These are phyloP conservation scores for Ceratocystis alfenasii DNA, from an alignment of 2,329 filamentous ascomycete genomes.

Conservation along the genomic window DNA sequence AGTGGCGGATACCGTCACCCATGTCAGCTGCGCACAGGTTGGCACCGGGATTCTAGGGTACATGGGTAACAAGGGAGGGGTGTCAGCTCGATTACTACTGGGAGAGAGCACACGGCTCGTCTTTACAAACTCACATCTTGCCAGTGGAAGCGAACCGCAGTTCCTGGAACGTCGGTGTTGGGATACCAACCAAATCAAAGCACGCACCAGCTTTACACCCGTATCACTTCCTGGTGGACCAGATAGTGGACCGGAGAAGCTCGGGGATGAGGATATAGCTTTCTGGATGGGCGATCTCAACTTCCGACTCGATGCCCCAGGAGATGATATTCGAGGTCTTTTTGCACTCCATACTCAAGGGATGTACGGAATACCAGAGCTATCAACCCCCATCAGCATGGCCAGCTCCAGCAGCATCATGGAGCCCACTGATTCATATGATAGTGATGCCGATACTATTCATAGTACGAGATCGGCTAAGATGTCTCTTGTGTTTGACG, in stretches of 20 bases:
- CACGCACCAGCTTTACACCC: constrained; percentile 66
- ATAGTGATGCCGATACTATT: constrained; percentile 23
- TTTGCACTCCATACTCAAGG: constrained; percentile 72
- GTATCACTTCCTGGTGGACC: constrained; percentile 53
- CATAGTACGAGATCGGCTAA: constrained; percentile 19
- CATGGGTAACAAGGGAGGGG: constrained; percentile 90
- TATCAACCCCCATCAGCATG: constrained; percentile 26
- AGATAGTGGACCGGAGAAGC: constrained; percentile 52
- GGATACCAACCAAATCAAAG: constrained; percentile 71
- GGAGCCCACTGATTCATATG: constrained; percentile 21
- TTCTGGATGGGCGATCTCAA: constrained; percentile 98
- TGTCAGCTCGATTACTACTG: constrained; percentile 67
- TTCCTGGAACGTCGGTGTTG: constrained; percentile 76
- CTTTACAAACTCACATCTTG: constrained; percentile 84
- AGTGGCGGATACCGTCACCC: constrained; percentile 61
- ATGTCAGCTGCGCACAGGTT: constrained; percentile 69
- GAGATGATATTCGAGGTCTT: constrained; percentile 76
- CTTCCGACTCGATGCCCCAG: constrained; percentile 78
- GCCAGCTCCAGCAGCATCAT: constrained; percentile 26
- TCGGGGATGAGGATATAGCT: constrained; percentile 83
- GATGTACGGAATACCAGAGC: constrained; percentile 49
- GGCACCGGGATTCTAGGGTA: constrained; percentile 87
- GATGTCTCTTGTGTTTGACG: constrained; percentile 13
- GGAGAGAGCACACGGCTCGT: constrained; percentile 82
- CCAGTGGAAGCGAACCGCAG: constrained; percentile 68